Percentiles rank a stretch among this genome's conserved stretches.
Conservation (phyloP, 805 yeast species). For the Vanderwaltozyma verrucispora region DNA sequence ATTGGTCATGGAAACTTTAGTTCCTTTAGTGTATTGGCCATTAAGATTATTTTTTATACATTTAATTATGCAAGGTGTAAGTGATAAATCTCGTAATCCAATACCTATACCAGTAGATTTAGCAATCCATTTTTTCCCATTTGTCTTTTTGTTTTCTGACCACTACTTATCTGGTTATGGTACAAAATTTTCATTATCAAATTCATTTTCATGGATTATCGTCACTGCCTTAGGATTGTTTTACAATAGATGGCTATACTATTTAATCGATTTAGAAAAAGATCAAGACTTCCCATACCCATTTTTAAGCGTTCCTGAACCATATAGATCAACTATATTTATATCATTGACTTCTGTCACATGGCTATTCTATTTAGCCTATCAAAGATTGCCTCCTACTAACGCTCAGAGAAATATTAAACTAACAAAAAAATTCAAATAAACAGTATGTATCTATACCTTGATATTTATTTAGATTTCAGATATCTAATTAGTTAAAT, state of each 20-base stretch:
- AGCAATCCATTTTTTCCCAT: conserved; percentile 51
- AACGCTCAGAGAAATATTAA: too few relatives aligned
- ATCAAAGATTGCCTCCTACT: conserved; percentile 27
- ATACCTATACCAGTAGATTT: conserved; percentile 46
- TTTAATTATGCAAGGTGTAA: conserved; percentile 34
- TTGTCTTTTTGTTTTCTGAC: conserved; percentile 41
- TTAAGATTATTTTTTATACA: conserved; percentile 42
- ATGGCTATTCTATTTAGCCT: conserved; percentile 21
- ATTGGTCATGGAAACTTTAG: conserved; percentile 48
- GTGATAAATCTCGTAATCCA: conserved; percentile 15
- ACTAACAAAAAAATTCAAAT: too few relatives aligned
- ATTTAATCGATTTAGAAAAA: conserved; percentile 35
- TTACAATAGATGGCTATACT: conserved; percentile 46
- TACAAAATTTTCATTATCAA: conserved; percentile 29
- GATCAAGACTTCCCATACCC: conserved; percentile 58
- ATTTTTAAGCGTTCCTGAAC: conserved; percentile 45
- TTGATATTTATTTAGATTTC: too few relatives aligned
- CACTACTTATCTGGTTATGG: conserved; percentile 40
- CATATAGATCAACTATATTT: conserved; percentile 39
- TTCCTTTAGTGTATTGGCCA: conserved; percentile 61
- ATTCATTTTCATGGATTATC: conserved; percentile 32
- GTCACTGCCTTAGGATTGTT: conserved; percentile 32
- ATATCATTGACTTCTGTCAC: conserved; percentile 33
- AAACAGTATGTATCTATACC: too few relatives aligned
- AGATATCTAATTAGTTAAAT: too few relatives aligned